Evolutionary conservation across 2,329 filamentous ascomycete species (phyloP).

Genomic region (Arthrobotrys musiformis): DNA sequence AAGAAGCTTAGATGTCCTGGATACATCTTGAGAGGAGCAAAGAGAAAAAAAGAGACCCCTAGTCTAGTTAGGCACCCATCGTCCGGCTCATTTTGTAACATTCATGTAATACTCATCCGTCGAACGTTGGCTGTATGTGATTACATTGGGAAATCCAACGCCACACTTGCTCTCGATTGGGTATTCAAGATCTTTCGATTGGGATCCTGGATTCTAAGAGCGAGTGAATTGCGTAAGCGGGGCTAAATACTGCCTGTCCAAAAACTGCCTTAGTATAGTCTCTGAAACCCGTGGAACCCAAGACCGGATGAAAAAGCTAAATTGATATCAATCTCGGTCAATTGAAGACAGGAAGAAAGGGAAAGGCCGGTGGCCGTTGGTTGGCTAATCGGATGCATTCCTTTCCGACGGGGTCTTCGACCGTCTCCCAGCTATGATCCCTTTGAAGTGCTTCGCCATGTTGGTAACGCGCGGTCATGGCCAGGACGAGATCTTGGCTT

Average conservation of each 20-base stretch:
- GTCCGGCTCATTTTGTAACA: not conserved
- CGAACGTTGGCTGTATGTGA: not conserved
- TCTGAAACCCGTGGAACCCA: not conserved
- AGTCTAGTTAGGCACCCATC: not conserved
- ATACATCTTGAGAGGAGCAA: not conserved
- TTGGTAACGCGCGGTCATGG: constrained; percentile 29
- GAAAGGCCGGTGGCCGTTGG: not conserved
- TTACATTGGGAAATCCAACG: not conserved
- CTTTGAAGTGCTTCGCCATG: constrained; percentile 44
- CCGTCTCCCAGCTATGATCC: not conserved
- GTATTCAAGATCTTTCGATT: not conserved
- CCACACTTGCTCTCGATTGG: not conserved
- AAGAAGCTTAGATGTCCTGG: not conserved
- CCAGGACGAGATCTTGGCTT: constrained; percentile 16
- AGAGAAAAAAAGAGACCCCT: not conserved
- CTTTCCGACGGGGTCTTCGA: constrained; percentile 21
- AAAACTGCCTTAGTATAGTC: constrained; percentile 13
- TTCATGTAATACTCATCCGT: not conserved
- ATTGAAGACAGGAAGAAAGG: not conserved
- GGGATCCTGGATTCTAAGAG: not conserved
- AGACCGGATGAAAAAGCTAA: not conserved
- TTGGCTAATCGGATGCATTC: constrained; percentile 55
- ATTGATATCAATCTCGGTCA: constrained; percentile 16
- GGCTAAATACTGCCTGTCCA: constrained; percentile 2
- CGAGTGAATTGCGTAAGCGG: constrained; percentile 5